A percentile compares a stretch with the other conserved stretches of the same genome.
phyloP scores from a whole-genome alignment of 345 rosid species.

The Rubroshorea leprosula region DNA sequence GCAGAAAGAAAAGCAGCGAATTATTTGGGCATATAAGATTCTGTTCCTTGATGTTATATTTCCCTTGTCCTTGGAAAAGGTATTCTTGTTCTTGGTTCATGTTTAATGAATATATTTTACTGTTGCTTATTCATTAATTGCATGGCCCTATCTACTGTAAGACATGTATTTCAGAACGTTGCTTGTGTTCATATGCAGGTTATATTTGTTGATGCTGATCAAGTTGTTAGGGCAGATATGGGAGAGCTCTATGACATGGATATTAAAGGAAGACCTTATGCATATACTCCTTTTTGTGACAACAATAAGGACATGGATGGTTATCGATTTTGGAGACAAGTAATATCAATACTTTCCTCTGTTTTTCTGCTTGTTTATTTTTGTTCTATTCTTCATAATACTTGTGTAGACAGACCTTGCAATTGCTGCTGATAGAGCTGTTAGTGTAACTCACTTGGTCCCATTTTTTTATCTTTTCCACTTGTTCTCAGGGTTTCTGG shows the following conservation, averaged over 20 bases:
- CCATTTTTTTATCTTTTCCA: constrained; percentile 12
- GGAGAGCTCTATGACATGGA: constrained; percentile 98
- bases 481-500: constrained; percentile 86
- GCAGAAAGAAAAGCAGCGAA: constrained; percentile 97
- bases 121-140: not conserved
- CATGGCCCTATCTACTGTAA: too few species aligned
- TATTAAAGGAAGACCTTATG: constrained; percentile 94
- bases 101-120: constrained; percentile 1
- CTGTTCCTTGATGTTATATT: constrained; percentile 96
- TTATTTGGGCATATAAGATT: constrained; percentile 98
- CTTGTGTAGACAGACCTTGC: not conserved
- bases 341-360: constrained; percentile 15
- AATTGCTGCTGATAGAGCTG: not conserved
- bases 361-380: not conserved
- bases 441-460: constrained; percentile 5
- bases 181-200: constrained; percentile 23
- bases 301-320: constrained; percentile 99
- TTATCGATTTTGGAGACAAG: constrained; percentile 97
- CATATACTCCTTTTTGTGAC: constrained; percentile 97
- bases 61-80: constrained; percentile 96
- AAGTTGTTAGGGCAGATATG: constrained; percentile 89
- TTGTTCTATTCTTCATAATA: not conserved
- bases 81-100: constrained; percentile 18
- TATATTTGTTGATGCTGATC: constrained; percentile 99
- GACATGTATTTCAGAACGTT: not conserved